Evolutionary conservation across 1,284 basidiomycete genomes (phyloP).

Genomic region (Melanopsichium pennsylvanicum): DNA sequence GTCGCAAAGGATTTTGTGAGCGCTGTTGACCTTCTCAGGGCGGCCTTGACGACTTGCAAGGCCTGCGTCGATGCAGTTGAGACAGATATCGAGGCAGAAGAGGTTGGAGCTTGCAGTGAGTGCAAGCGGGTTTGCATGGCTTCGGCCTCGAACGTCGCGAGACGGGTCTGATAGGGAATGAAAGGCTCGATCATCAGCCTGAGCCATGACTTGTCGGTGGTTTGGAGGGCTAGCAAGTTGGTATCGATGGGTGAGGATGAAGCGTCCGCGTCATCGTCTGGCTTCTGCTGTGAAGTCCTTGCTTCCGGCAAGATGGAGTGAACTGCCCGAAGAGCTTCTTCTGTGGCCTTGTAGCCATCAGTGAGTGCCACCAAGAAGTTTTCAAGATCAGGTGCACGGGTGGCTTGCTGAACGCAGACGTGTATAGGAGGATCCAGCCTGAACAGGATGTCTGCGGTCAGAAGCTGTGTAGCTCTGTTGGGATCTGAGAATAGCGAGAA

Average conservation of each 20-base stretch:
- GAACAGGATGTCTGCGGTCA: conserved; percentile 18
- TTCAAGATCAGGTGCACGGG: conserved; percentile 21
- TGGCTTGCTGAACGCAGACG: conserved; percentile 15
- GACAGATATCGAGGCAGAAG: neutral
- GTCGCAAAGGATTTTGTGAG: conserved; percentile 38
- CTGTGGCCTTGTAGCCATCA: conserved; percentile 27
- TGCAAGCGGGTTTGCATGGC: conserved; percentile 33
- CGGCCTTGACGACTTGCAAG: conserved; percentile 15
- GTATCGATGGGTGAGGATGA: conserved; percentile 15
- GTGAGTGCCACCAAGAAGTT: conserved; percentile 18
- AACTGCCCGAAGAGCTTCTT: conserved; percentile 21
- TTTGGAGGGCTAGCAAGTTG: conserved; percentile 9
- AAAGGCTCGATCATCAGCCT: conserved; percentile 34
- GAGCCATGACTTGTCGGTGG: conserved; percentile 25
- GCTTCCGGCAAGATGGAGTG: conserved; percentile 15
- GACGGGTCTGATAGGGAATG: conserved; percentile 31
- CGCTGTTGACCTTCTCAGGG: conserved; percentile 8
- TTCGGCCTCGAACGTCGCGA: conserved; percentile 32
- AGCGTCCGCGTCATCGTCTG: conserved; percentile 7
- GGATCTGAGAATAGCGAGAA: conserved; percentile 32
- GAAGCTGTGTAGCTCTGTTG: conserved; percentile 18
- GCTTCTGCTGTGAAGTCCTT: neutral
- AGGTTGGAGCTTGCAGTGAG: conserved; percentile 5
- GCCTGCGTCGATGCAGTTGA: conserved; percentile 16
- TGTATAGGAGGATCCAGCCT: conserved; percentile 36